phyloP scores from a whole-genome alignment of 768 basidiomycete genomes.

The Termitomyces sp. region DNA sequence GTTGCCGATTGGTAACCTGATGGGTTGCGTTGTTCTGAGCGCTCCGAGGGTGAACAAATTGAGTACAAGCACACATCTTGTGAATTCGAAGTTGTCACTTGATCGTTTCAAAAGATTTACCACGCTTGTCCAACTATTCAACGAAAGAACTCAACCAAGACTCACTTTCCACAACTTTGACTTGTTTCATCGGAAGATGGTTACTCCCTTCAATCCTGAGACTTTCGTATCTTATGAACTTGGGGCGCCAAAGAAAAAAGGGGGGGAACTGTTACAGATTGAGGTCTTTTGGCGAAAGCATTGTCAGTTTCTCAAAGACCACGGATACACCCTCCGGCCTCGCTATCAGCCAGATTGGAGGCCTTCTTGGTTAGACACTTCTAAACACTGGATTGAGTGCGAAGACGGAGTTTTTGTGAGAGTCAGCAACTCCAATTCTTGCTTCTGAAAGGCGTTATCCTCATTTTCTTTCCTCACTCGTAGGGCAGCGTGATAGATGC shows the following conservation, averaged over 20 bases:
- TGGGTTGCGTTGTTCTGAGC: neutral
- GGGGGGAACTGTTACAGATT: neutral
- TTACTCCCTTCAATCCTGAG: neutral
- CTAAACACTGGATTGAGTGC: neutral
- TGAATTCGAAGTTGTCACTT: no score
- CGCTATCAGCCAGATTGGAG: constrained; percentile 6
- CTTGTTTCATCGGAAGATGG: neutral
- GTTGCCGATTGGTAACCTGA: neutral
- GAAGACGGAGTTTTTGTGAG: constrained; percentile 3
- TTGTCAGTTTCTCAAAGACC: constrained; percentile 2
- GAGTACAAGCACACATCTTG: neutral
- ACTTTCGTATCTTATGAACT: neutral
- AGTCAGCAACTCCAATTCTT: neutral
- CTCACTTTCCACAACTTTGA: neutral
- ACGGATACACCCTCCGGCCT: constrained; percentile 3
- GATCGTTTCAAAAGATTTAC: neutral
- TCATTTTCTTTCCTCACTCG: neutral
- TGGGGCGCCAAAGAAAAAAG: neutral
- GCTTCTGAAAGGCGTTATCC: neutral
- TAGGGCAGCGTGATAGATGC: neutral
- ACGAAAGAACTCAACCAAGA: neutral
- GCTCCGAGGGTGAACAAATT: neutral
- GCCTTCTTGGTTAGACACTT: constrained; percentile 2
- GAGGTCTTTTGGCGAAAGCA: constrained; percentile 1
- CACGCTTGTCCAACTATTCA: neutral